Conservation (phyloP, 1,284 basidiomycete genomes). For the Chalciporus sp. region DNA sequence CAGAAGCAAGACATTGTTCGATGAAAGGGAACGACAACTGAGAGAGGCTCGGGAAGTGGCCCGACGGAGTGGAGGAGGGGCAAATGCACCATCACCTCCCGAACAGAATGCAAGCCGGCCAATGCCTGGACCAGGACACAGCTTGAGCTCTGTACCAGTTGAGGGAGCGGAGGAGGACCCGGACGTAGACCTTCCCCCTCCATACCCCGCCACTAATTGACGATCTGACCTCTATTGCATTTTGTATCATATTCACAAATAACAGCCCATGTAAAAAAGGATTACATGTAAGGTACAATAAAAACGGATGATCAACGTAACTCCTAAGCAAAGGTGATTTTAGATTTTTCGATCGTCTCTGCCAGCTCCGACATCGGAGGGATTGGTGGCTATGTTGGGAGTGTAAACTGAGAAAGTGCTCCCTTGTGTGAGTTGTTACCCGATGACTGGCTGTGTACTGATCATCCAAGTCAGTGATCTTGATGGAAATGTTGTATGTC, state of each 20-base stretch:
- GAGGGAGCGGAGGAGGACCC: conserved; percentile 5
- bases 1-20: conserved; percentile 50
- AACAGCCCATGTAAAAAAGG: neutral
- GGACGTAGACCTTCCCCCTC: conserved; percentile 22
- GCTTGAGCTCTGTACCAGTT: conserved; percentile 11
- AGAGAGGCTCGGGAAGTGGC: conserved; percentile 39
- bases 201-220: conserved; percentile 23
- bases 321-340: conserved; percentile 33
- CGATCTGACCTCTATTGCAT: neutral
- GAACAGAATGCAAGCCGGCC: neutral
- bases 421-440: neutral
- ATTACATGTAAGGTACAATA: neutral
- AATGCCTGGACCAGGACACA: conserved; percentile 29
- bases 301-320: neutral
- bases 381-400: conserved; percentile 42
- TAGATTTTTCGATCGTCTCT: conserved; percentile 40
- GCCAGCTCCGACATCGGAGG: conserved; percentile 30
- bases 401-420: conserved; percentile 38
- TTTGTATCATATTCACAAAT: conserved; percentile 11
- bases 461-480: conserved; percentile 3
- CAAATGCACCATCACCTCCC: neutral
- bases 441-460: neutral
- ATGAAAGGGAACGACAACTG: conserved; percentile 58
- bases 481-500: neutral
- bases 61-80: neutral